Evolutionary conservation across 2,329 filamentous ascomycete species (phyloP), one percentile per base, ranked within the genome.

Genomic region (Aureobasidium sp.): DNA sequence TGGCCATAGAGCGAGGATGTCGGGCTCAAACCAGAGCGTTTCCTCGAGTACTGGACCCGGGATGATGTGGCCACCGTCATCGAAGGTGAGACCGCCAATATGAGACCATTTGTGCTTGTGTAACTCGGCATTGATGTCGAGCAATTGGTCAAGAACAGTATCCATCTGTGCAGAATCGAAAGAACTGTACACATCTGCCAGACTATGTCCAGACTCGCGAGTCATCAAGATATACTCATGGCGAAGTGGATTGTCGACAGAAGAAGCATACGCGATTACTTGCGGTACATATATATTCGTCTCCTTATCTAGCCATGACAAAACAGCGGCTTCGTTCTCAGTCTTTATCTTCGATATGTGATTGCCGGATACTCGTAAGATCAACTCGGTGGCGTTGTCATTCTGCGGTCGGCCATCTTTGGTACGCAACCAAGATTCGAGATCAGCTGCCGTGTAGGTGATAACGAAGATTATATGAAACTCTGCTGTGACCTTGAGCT

Each of bases 261-360:
- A 31, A 15, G 61, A 42, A 10, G 54, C 61, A 18, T 31, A 45
- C 16, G 23, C 42, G 4, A 55, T 50, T 0, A 64, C 51, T 16
- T 8, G 27, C 16, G 61, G 61, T 2, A 64, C 38, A 29, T 48
- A 50, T 31, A 64, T 55, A 10, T 1, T 43, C 2, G 50, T 55
- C 27, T 47, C 25, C 4, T 42, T 25, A 11, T 18, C 2, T 10
- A 64, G 8, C 61, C 61, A 64, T 3, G 61, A 33, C 16, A 64
- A n/a, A 4, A 64, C 31, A 16, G 25, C 50, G 9, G 31, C 50
- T 33, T 56, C 61, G 11, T 64, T 64, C 9, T 25, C 18, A 1
- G 50, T 64, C 38, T 64, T 64, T 23, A 64, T 43, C 18, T 38
- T 25, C 4, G 61, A 25, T 2, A 64, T 18, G 25, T 64, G 61